A percentile compares a stretch with the other conserved stretches of the same genome.
Evolutionary conservation across 2,329 filamentous ascomycete species (phyloP).

Genomic region (Salinomyces thailandicus): DNA sequence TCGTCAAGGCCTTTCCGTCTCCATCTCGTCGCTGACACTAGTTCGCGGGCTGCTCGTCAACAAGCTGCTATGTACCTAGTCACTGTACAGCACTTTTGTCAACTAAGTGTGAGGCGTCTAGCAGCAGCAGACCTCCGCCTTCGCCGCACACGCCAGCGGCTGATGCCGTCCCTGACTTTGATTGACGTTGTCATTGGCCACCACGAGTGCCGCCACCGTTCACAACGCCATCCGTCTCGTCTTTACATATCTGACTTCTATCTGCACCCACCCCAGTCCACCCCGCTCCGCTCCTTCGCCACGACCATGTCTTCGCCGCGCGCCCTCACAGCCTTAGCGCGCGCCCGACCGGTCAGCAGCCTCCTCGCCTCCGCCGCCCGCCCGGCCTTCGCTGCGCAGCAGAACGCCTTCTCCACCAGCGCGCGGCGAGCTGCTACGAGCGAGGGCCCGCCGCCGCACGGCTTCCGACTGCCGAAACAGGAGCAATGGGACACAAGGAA

Average conservation of each 20-base stretch:
- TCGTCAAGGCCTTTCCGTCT: no score
- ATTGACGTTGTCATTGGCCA: slow-evolving; percentile 3
- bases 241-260: neutral
- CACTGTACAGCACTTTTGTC: no score
- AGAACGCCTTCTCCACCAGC: slow-evolving; percentile 49
- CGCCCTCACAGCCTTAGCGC: slow-evolving; percentile 39
- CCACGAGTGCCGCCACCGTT: neutral
- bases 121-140: neutral
- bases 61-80: no score
- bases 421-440: slow-evolving; percentile 48
- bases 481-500: slow-evolving; percentile 70
- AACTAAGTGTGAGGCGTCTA: no score
- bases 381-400: slow-evolving; percentile 34
- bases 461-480: slow-evolving; percentile 66
- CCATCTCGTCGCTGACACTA: no score
- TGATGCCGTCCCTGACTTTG: no score
- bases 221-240: no score
- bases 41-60: no score
- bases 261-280: neutral
- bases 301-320: slow-evolving; percentile 13
- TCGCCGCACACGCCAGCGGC: neutral
- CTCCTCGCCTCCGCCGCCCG: slow-evolving; percentile 30
- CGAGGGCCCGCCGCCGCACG: slow-evolving; percentile 63
- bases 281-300: slow-evolving; percentile 2
- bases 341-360: slow-evolving; percentile 32